A percentile compares a stretch with the other conserved stretches of the same genome.
Conservation (phyloP, 768 basidiomycete genomes). For the Trametes elegans region DNA sequence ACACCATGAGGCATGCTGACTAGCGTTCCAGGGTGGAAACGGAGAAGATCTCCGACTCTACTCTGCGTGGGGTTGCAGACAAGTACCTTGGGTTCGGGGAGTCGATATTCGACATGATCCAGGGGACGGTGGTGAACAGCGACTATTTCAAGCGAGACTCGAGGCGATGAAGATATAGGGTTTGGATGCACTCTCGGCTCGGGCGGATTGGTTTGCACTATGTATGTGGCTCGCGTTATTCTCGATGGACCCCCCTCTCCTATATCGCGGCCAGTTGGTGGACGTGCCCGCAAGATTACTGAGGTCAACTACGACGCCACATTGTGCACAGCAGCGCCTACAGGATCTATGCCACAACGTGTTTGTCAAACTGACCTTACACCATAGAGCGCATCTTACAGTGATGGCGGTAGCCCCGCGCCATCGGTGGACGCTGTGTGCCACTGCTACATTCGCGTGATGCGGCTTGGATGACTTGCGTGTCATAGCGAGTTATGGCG, state of each 20-base stretch:
- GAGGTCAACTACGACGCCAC: too few species aligned
- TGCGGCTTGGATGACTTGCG: too few species aligned
- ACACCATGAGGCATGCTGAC: background rate
- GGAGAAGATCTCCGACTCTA: constrained; percentile 70
- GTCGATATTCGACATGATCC: constrained; percentile 81
- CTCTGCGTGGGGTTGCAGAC: constrained; percentile 72
- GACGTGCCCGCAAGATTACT: too few species aligned
- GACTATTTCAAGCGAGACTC: constrained; percentile 69
- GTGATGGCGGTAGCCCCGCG: too few species aligned
- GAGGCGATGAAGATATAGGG: constrained; percentile 31
- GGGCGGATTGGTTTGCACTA: constrained; percentile 8
- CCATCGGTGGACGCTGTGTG: too few species aligned
- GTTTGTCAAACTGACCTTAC: too few species aligned
- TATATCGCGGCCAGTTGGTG: too few species aligned
- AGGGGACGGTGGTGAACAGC: constrained; percentile 85
- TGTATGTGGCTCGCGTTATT: constrained; percentile 14
- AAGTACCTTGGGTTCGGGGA: constrained; percentile 86
- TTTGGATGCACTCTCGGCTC: background rate
- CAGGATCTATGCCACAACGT: too few species aligned
- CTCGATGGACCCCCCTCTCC: background rate
- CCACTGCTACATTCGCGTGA: too few species aligned
- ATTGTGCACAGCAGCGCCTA: too few species aligned
- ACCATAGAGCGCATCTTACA: too few species aligned
- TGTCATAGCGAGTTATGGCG: too few species aligned
- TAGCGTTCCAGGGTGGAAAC: constrained; percentile 50